Evolutionary conservation across 352 stramenopile genomes (phyloP).

Genomic region (Phytophthora sojae): DNA sequence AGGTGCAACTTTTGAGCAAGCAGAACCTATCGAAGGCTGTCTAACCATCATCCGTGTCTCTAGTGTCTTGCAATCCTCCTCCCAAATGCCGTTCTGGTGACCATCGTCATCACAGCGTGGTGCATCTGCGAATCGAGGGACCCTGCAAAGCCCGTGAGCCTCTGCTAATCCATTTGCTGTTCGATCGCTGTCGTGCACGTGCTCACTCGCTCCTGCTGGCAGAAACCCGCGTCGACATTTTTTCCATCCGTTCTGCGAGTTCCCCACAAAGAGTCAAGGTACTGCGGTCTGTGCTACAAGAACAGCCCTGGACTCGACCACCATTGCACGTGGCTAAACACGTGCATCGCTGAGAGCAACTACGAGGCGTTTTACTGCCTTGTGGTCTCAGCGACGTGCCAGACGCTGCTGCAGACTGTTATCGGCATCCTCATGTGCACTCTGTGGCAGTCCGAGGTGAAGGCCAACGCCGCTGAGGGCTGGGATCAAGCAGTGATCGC

Average conservation of each 20-base stretch:
- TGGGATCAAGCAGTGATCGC: conserved; percentile 56
- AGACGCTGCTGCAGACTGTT: conserved; percentile 69
- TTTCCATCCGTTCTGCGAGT: conserved; percentile 51
- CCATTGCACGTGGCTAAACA: conserved; percentile 91
- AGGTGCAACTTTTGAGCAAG: conserved; percentile 23
- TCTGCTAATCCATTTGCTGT: background rate
- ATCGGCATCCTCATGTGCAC: conserved; percentile 84
- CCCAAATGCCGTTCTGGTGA: conserved; percentile 64
- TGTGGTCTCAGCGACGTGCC: conserved; percentile 63
- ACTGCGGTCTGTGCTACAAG: conserved; percentile 88
- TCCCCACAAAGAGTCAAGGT: conserved; percentile 70
- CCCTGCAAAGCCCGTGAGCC: conserved; percentile 56
- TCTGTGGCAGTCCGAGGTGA: conserved; percentile 68
- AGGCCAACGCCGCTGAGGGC: conserved; percentile 42
- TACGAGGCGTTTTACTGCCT: conserved; percentile 88
- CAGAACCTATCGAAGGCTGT: background rate
- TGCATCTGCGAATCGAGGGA: conserved; percentile 74
- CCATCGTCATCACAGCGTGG: conserved; percentile 68
- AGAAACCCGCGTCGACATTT: conserved; percentile 45
- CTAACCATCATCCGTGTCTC: background rate
- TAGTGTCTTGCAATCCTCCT: conserved; percentile 75
- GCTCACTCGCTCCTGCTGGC: background rate
- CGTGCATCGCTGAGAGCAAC: conserved; percentile 85
- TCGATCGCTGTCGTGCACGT: background rate
- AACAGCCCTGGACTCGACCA: conserved; percentile 83